Evolutionary conservation across 257 asterid species (phyloP).

Genomic region (Solanum stenotomum): DNA sequence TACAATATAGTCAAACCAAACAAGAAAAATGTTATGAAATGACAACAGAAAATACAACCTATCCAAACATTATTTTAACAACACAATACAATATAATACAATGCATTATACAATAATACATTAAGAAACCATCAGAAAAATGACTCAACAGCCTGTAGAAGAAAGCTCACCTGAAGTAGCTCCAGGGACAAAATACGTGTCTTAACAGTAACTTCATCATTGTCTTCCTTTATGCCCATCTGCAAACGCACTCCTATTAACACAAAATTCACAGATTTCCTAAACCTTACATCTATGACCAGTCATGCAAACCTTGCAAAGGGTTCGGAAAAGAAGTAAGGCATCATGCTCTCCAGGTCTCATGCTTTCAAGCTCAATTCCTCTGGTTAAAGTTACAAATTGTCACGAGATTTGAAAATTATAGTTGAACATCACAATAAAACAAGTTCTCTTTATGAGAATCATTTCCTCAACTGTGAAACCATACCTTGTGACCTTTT

Average conservation of each 20-base stretch:
- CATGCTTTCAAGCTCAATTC: constrained; percentile 60
- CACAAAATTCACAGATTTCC: not conserved
- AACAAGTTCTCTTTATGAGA: constrained; percentile 15
- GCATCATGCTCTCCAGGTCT: constrained; percentile 84
- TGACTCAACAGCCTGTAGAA: not conserved
- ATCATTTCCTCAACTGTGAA: constrained; percentile 7
- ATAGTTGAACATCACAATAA: not conserved
- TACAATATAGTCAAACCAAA: not conserved
- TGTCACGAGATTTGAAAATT: not conserved
- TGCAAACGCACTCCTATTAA: constrained; percentile 21
- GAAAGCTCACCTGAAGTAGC: constrained; percentile 76
- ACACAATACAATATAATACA: not conserved
- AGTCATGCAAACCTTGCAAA: constrained; percentile 78
- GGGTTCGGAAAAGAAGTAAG: constrained; percentile 89
- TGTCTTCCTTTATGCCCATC: constrained; percentile 99
- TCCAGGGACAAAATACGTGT: constrained; percentile 92
- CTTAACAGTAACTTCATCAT: constrained; percentile 76
- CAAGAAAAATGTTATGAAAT: not conserved
- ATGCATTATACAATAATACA: not conserved
- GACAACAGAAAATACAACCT: not conserved
- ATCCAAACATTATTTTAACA: not conserved
- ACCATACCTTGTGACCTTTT: constrained; percentile 67
- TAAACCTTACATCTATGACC: not conserved
- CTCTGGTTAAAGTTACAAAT: constrained; percentile 33
- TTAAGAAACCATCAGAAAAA: not conserved